These are phyloP conservation scores for Cytospora piceae DNA, from an alignment of 2,329 filamentous ascomycete species.

Conservation along the genomic window DNA sequence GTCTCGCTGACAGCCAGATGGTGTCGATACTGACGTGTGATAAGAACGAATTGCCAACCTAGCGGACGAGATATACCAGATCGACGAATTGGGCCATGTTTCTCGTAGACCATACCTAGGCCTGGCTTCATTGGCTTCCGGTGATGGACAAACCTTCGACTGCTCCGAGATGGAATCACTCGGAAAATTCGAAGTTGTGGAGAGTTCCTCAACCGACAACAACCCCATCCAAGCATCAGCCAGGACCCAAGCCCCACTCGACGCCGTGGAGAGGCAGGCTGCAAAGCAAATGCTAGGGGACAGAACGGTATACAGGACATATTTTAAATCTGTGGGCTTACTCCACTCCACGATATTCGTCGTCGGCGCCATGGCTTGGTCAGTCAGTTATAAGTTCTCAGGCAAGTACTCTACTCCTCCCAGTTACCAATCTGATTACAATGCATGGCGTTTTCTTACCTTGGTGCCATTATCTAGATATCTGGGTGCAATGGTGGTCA, in stretches of 20 bases:
- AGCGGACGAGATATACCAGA: slow-evolving; percentile 26
- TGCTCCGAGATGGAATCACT: background rate
- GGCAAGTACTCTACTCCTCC: slow-evolving; percentile 21
- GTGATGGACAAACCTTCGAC: background rate
- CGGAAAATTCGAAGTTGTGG: background rate
- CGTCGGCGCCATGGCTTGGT: slow-evolving; percentile 26
- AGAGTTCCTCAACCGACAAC: background rate
- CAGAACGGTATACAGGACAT: slow-evolving; percentile 31
- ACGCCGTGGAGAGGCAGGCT: background rate
- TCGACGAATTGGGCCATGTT: slow-evolving; percentile 24
- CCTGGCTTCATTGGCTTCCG: background rate
- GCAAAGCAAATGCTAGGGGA: slow-evolving; percentile 22
- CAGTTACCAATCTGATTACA: background rate
- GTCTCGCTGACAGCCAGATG: no score
- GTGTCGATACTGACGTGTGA: background rate
- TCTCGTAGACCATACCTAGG: background rate
- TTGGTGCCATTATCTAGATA: slow-evolving; percentile 25
- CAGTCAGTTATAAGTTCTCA: slow-evolving; percentile 31
- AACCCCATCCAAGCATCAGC: background rate
- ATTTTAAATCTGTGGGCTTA: slow-evolving; percentile 31
- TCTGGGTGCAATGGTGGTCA: slow-evolving; percentile 37
- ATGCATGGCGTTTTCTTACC: background rate
- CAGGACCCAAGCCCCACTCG: background rate
- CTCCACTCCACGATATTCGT: slow-evolving; percentile 30
- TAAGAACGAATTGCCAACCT: slow-evolving; percentile 8